Base-by-base conservation (phyloP, 257 asterid genomes). In the Rauvolfia tetraphylla region DNA sequence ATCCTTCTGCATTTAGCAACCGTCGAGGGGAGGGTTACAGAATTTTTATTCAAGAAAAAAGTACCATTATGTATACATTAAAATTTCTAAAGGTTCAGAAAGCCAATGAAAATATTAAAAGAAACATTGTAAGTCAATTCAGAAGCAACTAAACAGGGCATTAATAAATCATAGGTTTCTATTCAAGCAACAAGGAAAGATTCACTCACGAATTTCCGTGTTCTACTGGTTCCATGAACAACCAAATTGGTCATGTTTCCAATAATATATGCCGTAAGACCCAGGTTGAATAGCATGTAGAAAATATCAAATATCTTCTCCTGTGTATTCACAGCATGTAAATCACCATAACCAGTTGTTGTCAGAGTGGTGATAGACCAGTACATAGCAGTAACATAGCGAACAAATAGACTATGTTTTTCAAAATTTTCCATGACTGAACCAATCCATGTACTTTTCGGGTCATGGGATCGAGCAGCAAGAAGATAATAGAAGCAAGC, bases 231-330 rank as follows among this genome's bases (percentile, higher is more conserved):
- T 80, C 91, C 85, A 77, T 92, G 96, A 49, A 92, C 97, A 72
- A 92, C 90, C 90, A 92, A 78, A 86, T 92, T 92, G 79, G 97
- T 92, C 96, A 92, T 90, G 86, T 92, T 92, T 57, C 98, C 96
- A 58, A 92, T 89, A 79, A 90, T 81, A 76, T 92, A 92, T n/a
- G 96, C 82, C 15, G 88, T 75, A 71, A 92, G 84, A n/a, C 91
- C 94, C 7, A 92, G 88, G 86, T 90, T 85, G 82, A 92, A 86
- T 36, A 92, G 74, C 86, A 92, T 86, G 81, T 80, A 92, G 78
- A 88, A 65, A 69, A 87, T 81, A 85, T 56, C 81, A 31, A 87
- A 92, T 79, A 90, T 34, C 90, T 82, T 92, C 86, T 92, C 97
- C 18, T 36, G 54, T 53, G 80, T 79, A 78, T 84, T 86, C 53